A percentile compares a stretch with the other conserved stretches of the same genome.
phyloP scores from a whole-genome alignment of 495 filamentous ascomycete species.

The Lasiosphaeria ovina region DNA sequence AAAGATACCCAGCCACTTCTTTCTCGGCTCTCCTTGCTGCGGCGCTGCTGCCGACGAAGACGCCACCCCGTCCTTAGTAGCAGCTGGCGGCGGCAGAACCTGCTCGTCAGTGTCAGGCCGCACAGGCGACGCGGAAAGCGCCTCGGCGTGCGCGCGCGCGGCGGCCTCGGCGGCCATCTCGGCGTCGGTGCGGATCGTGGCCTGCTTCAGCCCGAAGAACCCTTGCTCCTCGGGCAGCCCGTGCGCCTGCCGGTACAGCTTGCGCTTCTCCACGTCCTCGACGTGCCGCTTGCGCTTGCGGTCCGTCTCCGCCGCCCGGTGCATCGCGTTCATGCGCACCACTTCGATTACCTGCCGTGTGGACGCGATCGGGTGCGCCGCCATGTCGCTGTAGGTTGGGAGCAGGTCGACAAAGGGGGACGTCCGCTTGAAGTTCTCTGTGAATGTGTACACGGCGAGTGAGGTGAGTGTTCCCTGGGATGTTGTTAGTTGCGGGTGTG shows the following conservation, averaged over 20 bases:
- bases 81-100: not conserved
- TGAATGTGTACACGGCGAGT: slow-evolving; percentile 66
- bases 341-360: slow-evolving; percentile 59
- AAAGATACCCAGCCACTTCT: slow-evolving; percentile 47
- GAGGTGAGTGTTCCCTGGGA: slow-evolving; percentile 51
- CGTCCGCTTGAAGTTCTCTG: slow-evolving; percentile 64
- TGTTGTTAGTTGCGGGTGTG: slow-evolving; percentile 1
- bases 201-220: slow-evolving; percentile 19
- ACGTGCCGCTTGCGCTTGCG: slow-evolving; percentile 64
- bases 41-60: not conserved
- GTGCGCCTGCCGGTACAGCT: slow-evolving; percentile 77
- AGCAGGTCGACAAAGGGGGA: slow-evolving; percentile 73
- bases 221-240: slow-evolving; percentile 62
- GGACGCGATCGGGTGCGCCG: slow-evolving; percentile 62
- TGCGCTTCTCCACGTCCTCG: slow-evolving; percentile 78
- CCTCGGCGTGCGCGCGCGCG: not conserved
- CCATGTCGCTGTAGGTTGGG: slow-evolving; percentile 58
- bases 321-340: slow-evolving; percentile 65
- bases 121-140: too few species aligned
- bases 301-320: slow-evolving; percentile 58
- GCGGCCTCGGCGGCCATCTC: slow-evolving; percentile 8
- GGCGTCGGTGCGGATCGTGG: slow-evolving; percentile 7
- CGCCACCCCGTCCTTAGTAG: not conserved
- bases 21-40: slow-evolving; percentile 24
- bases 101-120: too few species aligned